Evolutionary conservation across 768 basidiomycete genomes (phyloP).

Genomic region (Lactifluus pinguis): DNA sequence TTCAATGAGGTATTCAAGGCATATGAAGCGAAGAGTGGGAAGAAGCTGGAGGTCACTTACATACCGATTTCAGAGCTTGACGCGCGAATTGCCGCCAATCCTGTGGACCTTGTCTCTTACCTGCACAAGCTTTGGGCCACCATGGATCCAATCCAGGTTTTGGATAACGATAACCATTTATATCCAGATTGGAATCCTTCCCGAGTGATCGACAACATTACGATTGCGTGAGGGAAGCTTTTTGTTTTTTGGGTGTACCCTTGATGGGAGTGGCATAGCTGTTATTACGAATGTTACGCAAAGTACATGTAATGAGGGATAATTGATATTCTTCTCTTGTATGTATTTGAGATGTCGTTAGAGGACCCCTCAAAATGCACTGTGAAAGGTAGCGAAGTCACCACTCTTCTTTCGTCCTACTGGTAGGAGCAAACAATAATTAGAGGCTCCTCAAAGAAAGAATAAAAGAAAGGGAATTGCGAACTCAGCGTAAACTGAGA

Average conservation of each 20-base stretch:
- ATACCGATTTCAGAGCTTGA: constrained; percentile 12
- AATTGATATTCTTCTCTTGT: no score
- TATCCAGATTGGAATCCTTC: constrained; percentile 20
- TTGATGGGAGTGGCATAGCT: no score
- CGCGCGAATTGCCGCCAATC: constrained; percentile 6
- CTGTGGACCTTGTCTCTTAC: not conserved
- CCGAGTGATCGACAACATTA: constrained; percentile 6
- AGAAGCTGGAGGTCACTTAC: constrained; percentile 18
- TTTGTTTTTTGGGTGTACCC: not conserved
- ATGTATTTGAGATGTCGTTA: no score
- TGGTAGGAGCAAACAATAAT: no score
- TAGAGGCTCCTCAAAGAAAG: no score
- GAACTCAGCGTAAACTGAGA: no score
- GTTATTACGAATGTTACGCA: not conserved
- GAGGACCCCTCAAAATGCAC: no score
- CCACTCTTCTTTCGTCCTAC: no score
- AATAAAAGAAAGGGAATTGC: no score
- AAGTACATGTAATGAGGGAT: no score
- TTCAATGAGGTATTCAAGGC: constrained; percentile 18
- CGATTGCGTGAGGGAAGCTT: not conserved
- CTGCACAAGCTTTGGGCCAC: constrained; percentile 9
- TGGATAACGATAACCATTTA: constrained; percentile 4
- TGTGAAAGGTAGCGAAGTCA: no score
- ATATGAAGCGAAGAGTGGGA: constrained; percentile 16
- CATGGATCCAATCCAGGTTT: not conserved